Evolutionary conservation across 805 yeast species (phyloP), one percentile per base, ranked within the genome.

Genomic region (Diddensiella transvaalensis): DNA sequence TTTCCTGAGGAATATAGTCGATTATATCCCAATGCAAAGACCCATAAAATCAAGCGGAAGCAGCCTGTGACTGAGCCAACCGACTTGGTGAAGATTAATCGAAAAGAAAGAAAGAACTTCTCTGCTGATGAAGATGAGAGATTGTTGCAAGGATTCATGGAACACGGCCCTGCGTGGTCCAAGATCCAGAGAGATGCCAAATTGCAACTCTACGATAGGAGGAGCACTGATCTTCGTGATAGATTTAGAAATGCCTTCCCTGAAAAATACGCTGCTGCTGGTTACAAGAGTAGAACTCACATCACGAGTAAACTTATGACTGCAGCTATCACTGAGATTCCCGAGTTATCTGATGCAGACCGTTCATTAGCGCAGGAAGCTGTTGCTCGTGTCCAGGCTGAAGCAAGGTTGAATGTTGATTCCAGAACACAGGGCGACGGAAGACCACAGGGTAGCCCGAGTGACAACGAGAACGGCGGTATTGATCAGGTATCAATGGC

Each of bases 261-360:
- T 3, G 71, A 70, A 24, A 57, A 67, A 19, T 71, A 71, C 54
- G 65, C 68, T 8, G 71, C 72, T 2, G 75, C 75, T 4, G 75
- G 75, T 10, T 71, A 70, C 60, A 71, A 71, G 57, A 69, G 70
- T 42, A 66, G 71, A 13, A 18, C 50, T 22, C 45, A 40, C 23
- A 18, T n/a, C 15, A 35, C 21, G 18, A 35, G 38, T 17, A 35
- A 35, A 17, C 38, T 35, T 8, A 13, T 35, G 21, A 35, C 21
- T 10, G 8, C 86, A 82, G 55, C 66, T 68, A 36, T 79, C 79
- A 48, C 70, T 82, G 21, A 85, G 79, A 55, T 84, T 82, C 62
- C 69, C 91, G 52, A 82, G 80, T 59, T 75, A 1, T 84, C 73
- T 60, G 98, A 91, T 58, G 59, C 74, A 1, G 97, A 90, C 55